A percentile compares a stretch with the other conserved stretches of the same genome.
These are phyloP conservation scores for Boletus semigastroideus DNA, from an alignment of 1,284 basidiomycete genomes.

Conservation along the genomic window DNA sequence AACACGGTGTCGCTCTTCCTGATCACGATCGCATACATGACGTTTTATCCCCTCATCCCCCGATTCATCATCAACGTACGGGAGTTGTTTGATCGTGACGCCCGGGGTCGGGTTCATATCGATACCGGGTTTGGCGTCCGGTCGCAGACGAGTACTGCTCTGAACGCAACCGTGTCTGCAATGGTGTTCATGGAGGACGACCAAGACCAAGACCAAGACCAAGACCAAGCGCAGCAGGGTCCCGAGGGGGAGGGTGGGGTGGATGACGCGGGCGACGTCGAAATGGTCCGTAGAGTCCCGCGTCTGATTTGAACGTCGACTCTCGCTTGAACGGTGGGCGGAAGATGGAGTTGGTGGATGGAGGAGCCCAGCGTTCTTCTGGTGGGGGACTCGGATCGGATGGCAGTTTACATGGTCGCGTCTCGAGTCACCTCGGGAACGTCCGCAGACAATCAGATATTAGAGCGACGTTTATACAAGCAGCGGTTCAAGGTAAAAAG, in stretches of 20 bases:
- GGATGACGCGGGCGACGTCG: not conserved
- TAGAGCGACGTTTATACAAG: too few species aligned
- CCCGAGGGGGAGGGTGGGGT: not conserved
- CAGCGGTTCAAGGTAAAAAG: too few species aligned
- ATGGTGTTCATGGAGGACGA: not conserved
- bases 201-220: too few species aligned
- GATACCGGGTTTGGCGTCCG: not conserved
- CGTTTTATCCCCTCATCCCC: not conserved
- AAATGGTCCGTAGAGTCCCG: not conserved
- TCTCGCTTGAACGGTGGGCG: not conserved
- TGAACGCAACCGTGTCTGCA: not conserved
- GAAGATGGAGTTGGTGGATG: not conserved
- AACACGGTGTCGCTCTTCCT: not conserved
- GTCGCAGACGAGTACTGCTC: not conserved
- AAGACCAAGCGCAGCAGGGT: too few species aligned
- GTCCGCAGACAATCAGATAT: too few species aligned
- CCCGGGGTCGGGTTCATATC: not conserved
- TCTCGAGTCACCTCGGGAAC: too few species aligned
- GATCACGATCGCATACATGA: not conserved
- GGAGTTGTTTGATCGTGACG: not conserved
- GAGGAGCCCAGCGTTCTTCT: not conserved
- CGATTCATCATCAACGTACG: slow-evolving; percentile 4
- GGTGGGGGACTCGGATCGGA: too few species aligned
- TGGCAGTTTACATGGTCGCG: too few species aligned
- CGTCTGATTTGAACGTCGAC: not conserved